Evolutionary conservation across 2,329 filamentous ascomycete species (phyloP), one percentile per base, ranked within the genome.

Genomic region (Fusarium heterosporum): DNA sequence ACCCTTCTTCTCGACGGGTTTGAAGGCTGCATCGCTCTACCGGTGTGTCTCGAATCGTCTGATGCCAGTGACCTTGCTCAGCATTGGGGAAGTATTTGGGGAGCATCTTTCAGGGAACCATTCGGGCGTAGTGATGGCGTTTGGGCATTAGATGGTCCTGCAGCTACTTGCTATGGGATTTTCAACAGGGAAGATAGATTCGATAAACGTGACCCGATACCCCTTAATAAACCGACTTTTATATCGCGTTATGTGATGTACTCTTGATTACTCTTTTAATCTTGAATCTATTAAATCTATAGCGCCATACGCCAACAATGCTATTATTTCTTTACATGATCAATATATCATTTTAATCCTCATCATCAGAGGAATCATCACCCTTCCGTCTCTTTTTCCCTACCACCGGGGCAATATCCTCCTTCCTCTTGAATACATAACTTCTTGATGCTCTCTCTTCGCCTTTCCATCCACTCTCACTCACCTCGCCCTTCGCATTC

Each of bases 371-470:
- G 6, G 68, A 77, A 47, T 77, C 76, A 38, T 74, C 75, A n/a
- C 61, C 73, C 42, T 72, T 72, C 34, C 72, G 76, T 66, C 72
- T 74, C 73, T 72, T 76, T 63, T 63, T 69, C 41, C 55, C 66
- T 14, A 69, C 69, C 22, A 68, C 70, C 38, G 59, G 64, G 28
- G 51, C 67, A 3, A 78, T 79, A 42, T 87, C 87, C 4, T 82
- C 87, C 75, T 86, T 89, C 64, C 83, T 81, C 58, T 87, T 82
- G 73, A 90, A 90, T 7, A 90, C 81, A 71, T 84, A 90, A 72
- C 85, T 90, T 72, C 88, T 80, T 25, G 87, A 81, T 1, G 78
- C 59, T 45, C 80, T 71, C 25, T 82, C 75, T 73, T 82, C 80
- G 2, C 80, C 80, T 60, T 65, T 79, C 80, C 80, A 82, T 17